These are phyloP conservation scores for Thuidium tamariscinum DNA, from an alignment of 225 moss, liverwort and hornwort species.

Conservation along the genomic window DNA sequence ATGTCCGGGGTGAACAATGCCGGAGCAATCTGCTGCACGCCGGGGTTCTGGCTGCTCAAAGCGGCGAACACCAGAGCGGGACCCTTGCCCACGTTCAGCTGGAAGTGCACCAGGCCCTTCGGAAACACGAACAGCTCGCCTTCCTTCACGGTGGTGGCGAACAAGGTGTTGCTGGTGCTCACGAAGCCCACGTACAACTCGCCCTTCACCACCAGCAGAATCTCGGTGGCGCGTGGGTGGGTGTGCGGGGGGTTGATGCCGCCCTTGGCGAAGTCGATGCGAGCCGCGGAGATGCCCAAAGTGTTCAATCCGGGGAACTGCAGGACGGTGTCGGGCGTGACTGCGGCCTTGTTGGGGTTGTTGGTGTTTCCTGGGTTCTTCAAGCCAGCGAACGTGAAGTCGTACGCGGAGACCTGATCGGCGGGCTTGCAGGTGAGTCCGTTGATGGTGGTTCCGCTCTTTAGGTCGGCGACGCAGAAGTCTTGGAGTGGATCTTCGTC, in stretches of 20 bases:
- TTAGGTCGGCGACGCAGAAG: not conserved
- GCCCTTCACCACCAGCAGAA: not conserved
- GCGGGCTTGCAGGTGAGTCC: not conserved
- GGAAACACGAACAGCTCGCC: not conserved
- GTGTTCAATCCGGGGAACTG: not conserved
- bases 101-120: not conserved
- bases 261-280: not conserved
- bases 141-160: not conserved
- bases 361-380: not conserved
- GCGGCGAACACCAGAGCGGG: not conserved
- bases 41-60: not conserved
- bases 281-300: not conserved
- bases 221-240: not conserved
- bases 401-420: not conserved
- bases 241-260: not conserved
- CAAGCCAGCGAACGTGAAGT: not conserved
- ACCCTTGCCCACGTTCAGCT: not conserved
- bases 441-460: not conserved
- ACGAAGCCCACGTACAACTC: not conserved
- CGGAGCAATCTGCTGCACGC: not conserved
- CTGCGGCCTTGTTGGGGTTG: not conserved
- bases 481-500: conserved; percentile 4
- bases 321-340: not conserved
- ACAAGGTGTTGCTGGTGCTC: not conserved
- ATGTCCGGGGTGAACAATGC: not conserved